These are phyloP conservation scores for Talaromyces stipitatus DNA, from an alignment of 495 filamentous ascomycete genomes.

Conservation along the genomic window DNA sequence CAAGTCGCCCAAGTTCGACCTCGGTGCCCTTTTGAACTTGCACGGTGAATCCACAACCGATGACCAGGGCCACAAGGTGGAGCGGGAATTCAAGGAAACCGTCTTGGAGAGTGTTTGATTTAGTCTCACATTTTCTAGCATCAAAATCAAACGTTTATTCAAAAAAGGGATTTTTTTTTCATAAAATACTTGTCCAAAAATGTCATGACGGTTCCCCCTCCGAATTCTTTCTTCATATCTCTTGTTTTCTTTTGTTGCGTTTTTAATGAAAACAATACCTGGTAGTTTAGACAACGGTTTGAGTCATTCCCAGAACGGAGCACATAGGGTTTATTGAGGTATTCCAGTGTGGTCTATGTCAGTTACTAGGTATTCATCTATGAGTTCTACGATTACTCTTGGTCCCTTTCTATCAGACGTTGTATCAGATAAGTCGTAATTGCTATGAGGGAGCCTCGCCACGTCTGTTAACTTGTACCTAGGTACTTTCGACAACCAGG, in stretches of 20 bases:
- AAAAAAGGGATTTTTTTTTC: not conserved
- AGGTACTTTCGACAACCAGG: not conserved
- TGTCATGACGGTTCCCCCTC: not conserved
- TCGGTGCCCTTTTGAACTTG: constrained; percentile 85
- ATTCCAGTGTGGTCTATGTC: not conserved
- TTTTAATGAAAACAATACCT: not conserved
- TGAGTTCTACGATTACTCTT: not conserved
- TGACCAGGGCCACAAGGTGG: constrained; percentile 96
- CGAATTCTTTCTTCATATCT: too few relatives aligned
- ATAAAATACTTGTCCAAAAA: not conserved
- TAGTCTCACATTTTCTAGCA: not conserved
- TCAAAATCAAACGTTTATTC: not conserved
- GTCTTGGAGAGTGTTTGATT: constrained; percentile 86
- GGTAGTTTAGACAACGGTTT: not conserved
- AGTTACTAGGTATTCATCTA: not conserved
- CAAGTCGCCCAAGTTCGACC: constrained; percentile 97
- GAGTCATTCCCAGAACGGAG: not conserved
- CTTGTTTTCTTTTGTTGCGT: not conserved
- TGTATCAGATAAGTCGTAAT: too few relatives aligned
- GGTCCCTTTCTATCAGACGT: not conserved
- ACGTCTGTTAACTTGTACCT: not conserved
- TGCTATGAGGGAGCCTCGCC: too few relatives aligned
- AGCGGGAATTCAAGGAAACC: constrained; percentile 97
- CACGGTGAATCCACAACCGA: constrained; percentile 96
- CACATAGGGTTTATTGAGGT: not conserved